Evolutionary conservation across 768 basidiomycete genomes (phyloP), one percentile per base, ranked within the genome.

Genomic region (Pleurotus pulmonarius): DNA sequence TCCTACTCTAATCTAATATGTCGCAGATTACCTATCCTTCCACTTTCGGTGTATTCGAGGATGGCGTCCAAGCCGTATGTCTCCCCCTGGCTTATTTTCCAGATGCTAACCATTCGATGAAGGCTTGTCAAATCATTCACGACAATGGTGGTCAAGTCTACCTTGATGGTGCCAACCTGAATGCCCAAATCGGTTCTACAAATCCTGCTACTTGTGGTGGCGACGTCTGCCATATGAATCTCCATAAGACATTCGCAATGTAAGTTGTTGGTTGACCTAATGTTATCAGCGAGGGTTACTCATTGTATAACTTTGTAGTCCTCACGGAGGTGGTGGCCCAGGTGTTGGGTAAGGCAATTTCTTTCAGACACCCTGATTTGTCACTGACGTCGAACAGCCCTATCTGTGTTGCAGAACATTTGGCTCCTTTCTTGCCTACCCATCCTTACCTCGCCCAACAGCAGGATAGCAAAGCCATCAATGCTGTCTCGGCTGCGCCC

Each of bases 171-270:
- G 95, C 95, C 44, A 98, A 98, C 67, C 77, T 97, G 60, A 96
- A 97, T 67, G 94, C 94, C 46, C 92, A 97, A 64, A 85, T 98
- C 59, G 94, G 95, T 22, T 68, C 97, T 57, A 97, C 95, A 26
- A 93, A 94, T 67, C 92, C 92, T 37, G 93, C 91, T 1, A 87
- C 82, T n/a, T 96, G 94, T 64, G 97, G 97, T 46, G 96, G 94
- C 53, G 97, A 99, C 70, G 94, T 99, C 39, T 97, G 94, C 69
- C 97, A 99, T 69, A 81, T 98, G 75, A 99, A 99, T 73, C 78
- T 98, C 37, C 97, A 99, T 78, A 99, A 98, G 75, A 96, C 94
- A 1, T 97, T 97, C 67, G 89, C 94, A 5, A 98, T 97, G 89
- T 92, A 66, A 56, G 88, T 64, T 7, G 5, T 39, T 51, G 56